Percentiles rank a stretch among this genome's conserved stretches.
phyloP scores from a whole-genome alignment of 2,329 filamentous ascomycete genomes.

The Fusarium scirpi region DNA sequence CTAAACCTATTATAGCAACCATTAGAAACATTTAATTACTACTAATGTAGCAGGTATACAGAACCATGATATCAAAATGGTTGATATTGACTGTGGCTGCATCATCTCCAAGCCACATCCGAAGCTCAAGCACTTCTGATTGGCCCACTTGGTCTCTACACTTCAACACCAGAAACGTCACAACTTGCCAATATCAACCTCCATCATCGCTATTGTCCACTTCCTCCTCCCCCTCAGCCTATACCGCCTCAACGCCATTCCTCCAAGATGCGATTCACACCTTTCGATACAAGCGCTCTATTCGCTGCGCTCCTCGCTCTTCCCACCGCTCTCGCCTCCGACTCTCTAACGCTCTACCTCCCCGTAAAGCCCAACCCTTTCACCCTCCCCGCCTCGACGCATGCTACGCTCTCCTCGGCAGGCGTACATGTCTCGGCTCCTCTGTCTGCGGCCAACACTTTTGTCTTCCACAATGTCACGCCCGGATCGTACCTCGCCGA shows the following conservation, averaged over 20 bases:
- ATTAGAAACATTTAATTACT: not conserved
- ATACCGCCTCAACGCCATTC: not conserved
- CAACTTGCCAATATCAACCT: constrained; percentile 27
- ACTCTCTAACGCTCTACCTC: constrained; percentile 60
- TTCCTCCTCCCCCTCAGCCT: not conserved
- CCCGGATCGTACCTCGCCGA: constrained; percentile 84
- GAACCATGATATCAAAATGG: constrained; percentile 1
- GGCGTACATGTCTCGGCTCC: constrained; percentile 63
- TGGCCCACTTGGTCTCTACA: constrained; percentile 41
- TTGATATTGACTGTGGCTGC: constrained; percentile 33
- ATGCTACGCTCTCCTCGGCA: constrained; percentile 68
- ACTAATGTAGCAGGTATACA: not conserved
- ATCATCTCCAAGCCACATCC: constrained; percentile 35
- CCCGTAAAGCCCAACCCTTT: constrained; percentile 62
- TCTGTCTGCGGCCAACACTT: constrained; percentile 75
- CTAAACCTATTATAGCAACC: not conserved
- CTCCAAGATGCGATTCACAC: constrained; percentile 52
- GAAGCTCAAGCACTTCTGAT: constrained; percentile 21
- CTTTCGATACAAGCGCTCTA: constrained; percentile 50
- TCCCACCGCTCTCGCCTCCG: constrained; percentile 46
- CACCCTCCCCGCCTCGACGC: constrained; percentile 72
- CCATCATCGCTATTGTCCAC: constrained; percentile 2
- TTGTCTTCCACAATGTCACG: constrained; percentile 80
- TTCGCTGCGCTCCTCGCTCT: constrained; percentile 53
- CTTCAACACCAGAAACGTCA: constrained; percentile 41